Percentiles rank a stretch among this genome's conserved stretches.
These are phyloP conservation scores for Millerozyma acaciae DNA, from an alignment of 805 yeast species.

Conservation along the genomic window DNA sequence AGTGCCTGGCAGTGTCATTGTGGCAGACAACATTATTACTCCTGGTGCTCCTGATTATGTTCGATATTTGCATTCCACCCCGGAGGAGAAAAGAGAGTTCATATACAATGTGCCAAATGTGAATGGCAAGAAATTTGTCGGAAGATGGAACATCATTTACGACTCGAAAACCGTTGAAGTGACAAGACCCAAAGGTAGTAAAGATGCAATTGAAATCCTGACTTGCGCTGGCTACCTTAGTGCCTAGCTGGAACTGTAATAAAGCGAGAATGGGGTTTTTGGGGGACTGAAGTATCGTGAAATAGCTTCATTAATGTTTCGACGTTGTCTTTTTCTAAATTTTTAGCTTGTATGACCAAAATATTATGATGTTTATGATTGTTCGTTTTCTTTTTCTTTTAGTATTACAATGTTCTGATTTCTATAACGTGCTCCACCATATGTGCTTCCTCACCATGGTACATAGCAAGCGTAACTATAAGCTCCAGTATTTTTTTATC, in stretches of 20 bases:
- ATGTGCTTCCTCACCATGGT: too few relatives aligned
- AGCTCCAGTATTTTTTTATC: too few relatives aligned
- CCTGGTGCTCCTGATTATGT: conserved; percentile 41
- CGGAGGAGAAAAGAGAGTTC: conserved; percentile 31
- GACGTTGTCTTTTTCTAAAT: too few relatives aligned
- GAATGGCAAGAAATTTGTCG: conserved; percentile 25
- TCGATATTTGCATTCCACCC: conserved; percentile 34
- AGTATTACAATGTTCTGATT: too few relatives aligned
- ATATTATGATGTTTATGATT: too few relatives aligned
- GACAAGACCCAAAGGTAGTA: conserved; percentile 9
- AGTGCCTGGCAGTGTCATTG: conserved; percentile 34
- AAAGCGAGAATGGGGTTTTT: too few relatives aligned
- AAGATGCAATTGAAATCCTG: conserved; percentile 32
- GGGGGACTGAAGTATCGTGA: too few relatives aligned
- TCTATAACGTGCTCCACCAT: too few relatives aligned
- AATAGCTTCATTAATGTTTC: too few relatives aligned
- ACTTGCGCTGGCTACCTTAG: conserved; percentile 25
- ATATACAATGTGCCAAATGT: conserved; percentile 22
- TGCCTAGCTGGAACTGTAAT: conserved; percentile 13
- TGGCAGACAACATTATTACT: conserved; percentile 33
- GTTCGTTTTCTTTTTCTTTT: too few relatives aligned
- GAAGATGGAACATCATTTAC: conserved; percentile 41
- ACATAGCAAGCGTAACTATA: too few relatives aligned
- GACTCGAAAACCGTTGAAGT: conserved; percentile 26
- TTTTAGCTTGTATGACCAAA: too few relatives aligned